Evolutionary conservation across 129 eudicot genomes (phyloP).

Genomic region (Chrysanthemum lavandulifolium): DNA sequence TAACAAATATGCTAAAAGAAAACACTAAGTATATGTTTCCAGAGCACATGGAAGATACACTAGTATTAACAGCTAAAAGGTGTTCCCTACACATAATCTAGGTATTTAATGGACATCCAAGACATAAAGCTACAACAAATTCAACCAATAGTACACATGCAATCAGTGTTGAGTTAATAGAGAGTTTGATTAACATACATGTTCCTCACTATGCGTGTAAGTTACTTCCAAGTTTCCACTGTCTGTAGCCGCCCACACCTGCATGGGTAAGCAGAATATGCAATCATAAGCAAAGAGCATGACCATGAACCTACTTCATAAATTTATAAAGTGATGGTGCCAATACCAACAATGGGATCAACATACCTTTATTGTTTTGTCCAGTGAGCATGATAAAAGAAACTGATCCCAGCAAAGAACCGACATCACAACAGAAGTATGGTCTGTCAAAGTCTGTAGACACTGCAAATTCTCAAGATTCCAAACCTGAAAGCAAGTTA

Average conservation of each 20-base stretch:
- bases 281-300: background rate
- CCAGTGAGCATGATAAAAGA: slow-evolving; percentile 84
- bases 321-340: background rate
- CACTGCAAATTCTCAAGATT: slow-evolving; percentile 93
- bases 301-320: slow-evolving; percentile 1
- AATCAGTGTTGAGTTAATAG: background rate
- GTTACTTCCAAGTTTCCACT: slow-evolving; percentile 88
- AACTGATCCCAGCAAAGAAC: slow-evolving; percentile 98
- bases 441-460: slow-evolving; percentile 74
- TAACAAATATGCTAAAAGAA: too few relatives aligned
- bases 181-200: slow-evolving; percentile 46
- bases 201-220: slow-evolving; percentile 76
- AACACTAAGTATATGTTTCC: background rate
- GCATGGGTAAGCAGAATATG: slow-evolving; percentile 26
- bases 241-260: slow-evolving; percentile 88
- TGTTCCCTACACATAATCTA: slow-evolving; percentile 6
- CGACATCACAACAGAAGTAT: slow-evolving; percentile 88
- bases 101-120: background rate
- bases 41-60: slow-evolving; percentile 1
- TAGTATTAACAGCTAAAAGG: background rate
- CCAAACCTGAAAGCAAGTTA: slow-evolving; percentile 68
- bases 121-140: slow-evolving; percentile 5
- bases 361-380: slow-evolving; percentile 81
- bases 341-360: background rate
- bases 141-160: slow-evolving; percentile 8